Base-by-base conservation (phyloP, 306 rosid species). In the Fragaria iinumae region DNA sequence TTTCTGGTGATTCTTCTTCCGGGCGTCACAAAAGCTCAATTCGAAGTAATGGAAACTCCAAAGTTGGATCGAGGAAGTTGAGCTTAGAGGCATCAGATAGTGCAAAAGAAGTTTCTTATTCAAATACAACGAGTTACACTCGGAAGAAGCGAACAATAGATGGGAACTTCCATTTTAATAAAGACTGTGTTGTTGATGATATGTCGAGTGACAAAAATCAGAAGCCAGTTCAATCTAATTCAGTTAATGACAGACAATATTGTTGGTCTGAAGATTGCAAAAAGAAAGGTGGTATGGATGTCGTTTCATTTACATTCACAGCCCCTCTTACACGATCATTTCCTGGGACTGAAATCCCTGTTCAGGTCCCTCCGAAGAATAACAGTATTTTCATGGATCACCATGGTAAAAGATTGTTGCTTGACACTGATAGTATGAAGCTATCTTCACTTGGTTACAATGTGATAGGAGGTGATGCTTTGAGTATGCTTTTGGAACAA, bases 251-350 rank as follows among this genome's bases (percentile, higher is more conserved):
- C 57, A 80, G 77, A 47, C 79, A 80, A 66, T 66, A 76, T 41
- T 85, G 78, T 82, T 83, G 90, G 93, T 68, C 79, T 25, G 92
- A 86, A 69, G 91, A 92, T 43, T 80, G 78, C 65, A 87, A 76
- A 83, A 94, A 75, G 82, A 89, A 92, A 68, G 97, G 48, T 65
- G 70, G 91, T 73, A 86, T 86, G 79, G 98, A 94, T 82, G 93
- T 94, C 69, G 93, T 94, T 82, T 94, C 98, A 73, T 94, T 94
- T 85, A 94, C 98, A 77, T 94, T 94, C 83, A 92, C 98, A 27
- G 88, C 98, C 52, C 98, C 98, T 10, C 87, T 94, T 76, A 68
- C 95, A 65, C 85, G 91, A 78, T 83, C 78, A 78, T 80, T 63
- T 69, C 82, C 87, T 38, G 88, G 87, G 80, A 85, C 86, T 50